phyloP scores from a whole-genome alignment of 192 early-diverging fungal species.

The Linnemannia schmuckeri region DNA sequence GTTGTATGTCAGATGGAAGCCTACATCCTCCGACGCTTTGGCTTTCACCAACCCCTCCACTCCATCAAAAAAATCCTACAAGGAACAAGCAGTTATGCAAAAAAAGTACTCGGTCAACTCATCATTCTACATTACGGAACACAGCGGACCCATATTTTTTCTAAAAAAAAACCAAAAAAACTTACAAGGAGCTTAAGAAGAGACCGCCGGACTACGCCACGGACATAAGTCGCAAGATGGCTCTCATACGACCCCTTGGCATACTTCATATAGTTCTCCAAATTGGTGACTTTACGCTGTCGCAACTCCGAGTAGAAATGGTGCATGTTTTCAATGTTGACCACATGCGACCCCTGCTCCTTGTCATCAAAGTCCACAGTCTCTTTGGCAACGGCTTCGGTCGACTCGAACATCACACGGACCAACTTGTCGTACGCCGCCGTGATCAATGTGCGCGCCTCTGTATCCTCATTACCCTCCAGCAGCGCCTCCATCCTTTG shows the following conservation, averaged over 20 bases:
- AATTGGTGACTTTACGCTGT: conserved; percentile 74
- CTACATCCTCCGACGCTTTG: conserved; percentile 81
- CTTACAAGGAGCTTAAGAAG: conserved; percentile 85
- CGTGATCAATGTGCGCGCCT: conserved; percentile 79
- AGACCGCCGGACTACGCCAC: conserved; percentile 89
- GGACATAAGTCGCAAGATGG: conserved; percentile 86
- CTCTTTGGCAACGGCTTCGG: conserved; percentile 86
- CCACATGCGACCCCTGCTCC: conserved; percentile 84
- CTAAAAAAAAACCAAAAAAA: neutral
- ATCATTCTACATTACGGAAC: neutral
- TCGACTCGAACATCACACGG: conserved; percentile 86
- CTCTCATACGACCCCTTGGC: conserved; percentile 86
- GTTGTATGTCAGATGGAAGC: conserved; percentile 85
- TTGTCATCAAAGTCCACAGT: conserved; percentile 86
- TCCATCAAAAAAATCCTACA: conserved; percentile 96
- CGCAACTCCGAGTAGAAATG: conserved; percentile 87
- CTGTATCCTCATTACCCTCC: conserved; percentile 68
- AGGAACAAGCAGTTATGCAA: neutral
- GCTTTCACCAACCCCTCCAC: conserved; percentile 88
- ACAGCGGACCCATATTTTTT: neutral
- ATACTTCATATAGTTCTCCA: conserved; percentile 87
- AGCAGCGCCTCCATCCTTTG: conserved; percentile 79
- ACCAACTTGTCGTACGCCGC: conserved; percentile 88
- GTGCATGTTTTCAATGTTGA: conserved; percentile 92
- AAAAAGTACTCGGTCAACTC: neutral